phyloP scores from a whole-genome alignment of 1,139 yeast species.

The Tardiomyces digboiensis region DNA sequence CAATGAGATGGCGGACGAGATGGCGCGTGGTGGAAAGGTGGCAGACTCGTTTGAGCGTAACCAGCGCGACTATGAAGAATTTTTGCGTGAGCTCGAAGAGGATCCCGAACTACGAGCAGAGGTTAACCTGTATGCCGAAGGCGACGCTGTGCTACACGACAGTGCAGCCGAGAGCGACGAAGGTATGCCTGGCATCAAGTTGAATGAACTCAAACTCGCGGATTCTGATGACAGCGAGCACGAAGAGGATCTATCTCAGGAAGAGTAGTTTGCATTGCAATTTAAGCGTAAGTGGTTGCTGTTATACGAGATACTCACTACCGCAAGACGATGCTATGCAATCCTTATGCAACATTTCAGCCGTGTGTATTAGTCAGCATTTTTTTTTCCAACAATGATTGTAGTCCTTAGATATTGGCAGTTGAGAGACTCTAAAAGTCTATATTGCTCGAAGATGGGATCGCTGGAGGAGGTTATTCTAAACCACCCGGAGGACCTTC shows the following conservation, averaged over 20 bases:
- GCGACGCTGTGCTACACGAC: constrained; percentile 11
- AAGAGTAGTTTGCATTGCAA: no score
- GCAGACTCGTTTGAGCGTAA: constrained; percentile 75
- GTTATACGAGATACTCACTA: no score
- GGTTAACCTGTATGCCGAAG: constrained; percentile 77
- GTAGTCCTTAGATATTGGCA: no score
- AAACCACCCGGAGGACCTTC: constrained; percentile 38
- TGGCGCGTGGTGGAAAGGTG: constrained; percentile 4
- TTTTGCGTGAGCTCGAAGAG: constrained; percentile 96
- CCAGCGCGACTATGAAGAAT: constrained; percentile 89
- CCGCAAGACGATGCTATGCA: no score
- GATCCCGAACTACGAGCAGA: constrained; percentile 92
- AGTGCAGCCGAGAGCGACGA: constrained; percentile 19
- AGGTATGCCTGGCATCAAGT: constrained; percentile 16
- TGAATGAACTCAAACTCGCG: constrained; percentile 24
- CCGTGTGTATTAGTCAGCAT: neutral
- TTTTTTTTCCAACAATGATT: no score
- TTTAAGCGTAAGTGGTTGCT: no score
- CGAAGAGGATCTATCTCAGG: no score
- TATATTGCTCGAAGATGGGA: no score
- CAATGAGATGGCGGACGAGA: constrained; percentile 63
- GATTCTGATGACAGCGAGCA: constrained; percentile 43
- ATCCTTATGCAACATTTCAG: neutral
- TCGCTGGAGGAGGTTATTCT: constrained; percentile 19
- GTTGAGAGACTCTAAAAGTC: no score